phyloP scores from a whole-genome alignment of 2,329 filamentous ascomycete genomes.

The Sporothrix pallida region DNA sequence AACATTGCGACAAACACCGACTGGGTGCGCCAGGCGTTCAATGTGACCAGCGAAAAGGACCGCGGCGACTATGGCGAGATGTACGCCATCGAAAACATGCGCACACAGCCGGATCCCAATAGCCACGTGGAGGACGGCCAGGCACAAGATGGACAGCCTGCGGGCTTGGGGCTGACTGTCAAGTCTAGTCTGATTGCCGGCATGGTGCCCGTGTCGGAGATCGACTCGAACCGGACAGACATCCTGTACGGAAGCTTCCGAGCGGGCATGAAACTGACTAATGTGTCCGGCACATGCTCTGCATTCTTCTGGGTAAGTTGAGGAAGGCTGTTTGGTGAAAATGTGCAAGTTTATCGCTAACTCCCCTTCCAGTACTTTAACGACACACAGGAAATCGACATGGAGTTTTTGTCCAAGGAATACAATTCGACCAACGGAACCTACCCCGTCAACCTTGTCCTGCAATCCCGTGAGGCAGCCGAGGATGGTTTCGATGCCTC shows the following conservation, averaged over 20 bases:
- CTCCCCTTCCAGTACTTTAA: conserved; percentile 68
- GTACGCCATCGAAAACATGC: conserved; percentile 63
- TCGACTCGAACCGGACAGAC: conserved; percentile 66
- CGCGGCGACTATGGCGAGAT: conserved; percentile 70
- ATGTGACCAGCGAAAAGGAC: conserved; percentile 61
- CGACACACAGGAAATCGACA: conserved; percentile 79
- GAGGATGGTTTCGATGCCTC: conserved; percentile 66
- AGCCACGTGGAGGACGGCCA: conserved; percentile 53
- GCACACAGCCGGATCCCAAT: conserved; percentile 49
- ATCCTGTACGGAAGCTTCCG: conserved; percentile 74
- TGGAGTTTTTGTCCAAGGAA: conserved; percentile 75
- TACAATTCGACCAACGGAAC: conserved; percentile 58
- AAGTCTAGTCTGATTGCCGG: conserved; percentile 52
- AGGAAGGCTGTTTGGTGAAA: no score
- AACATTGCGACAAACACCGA: conserved; percentile 58
- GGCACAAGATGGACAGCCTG: conserved; percentile 52
- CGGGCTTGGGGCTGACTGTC: conserved; percentile 65
- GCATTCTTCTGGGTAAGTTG: conserved; percentile 75
- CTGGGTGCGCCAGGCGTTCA: conserved; percentile 73
- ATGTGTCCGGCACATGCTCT: conserved; percentile 69
- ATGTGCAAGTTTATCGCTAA: background rate
- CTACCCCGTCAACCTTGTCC: conserved; percentile 73
- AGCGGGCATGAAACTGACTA: conserved; percentile 68
- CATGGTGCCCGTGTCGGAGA: conserved; percentile 66
- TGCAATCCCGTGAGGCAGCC: conserved; percentile 69